A percentile compares a stretch with the other conserved stretches of the same genome.
phyloP scores from a whole-genome alignment of 306 rosid genomes.

The Leucaena leucocephala region DNA sequence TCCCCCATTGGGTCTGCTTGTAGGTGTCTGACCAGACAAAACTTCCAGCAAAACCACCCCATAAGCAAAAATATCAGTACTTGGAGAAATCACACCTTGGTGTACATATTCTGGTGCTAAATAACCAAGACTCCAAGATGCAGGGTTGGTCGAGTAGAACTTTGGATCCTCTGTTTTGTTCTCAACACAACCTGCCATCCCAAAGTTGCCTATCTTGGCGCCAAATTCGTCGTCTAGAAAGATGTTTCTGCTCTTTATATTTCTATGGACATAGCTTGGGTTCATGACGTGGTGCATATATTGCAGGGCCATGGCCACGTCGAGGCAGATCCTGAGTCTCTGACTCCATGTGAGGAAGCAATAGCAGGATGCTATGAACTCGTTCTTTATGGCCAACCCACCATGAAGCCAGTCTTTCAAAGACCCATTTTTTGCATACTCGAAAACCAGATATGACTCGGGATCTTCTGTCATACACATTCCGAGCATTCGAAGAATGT shows the following conservation, averaged over 20 bases:
- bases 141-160: slow-evolving; percentile 41
- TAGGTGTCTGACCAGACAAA: slow-evolving; percentile 53
- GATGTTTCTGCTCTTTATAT: slow-evolving; percentile 60
- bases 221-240: slow-evolving; percentile 70
- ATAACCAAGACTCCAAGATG: slow-evolving; percentile 52
- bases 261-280: slow-evolving; percentile 58
- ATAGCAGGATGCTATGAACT: slow-evolving; percentile 87
- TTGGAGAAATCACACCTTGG: slow-evolving; percentile 54
- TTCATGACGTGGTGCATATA: slow-evolving; percentile 66
- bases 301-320: slow-evolving; percentile 67
- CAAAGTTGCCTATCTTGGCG: slow-evolving; percentile 66
- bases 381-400: slow-evolving; percentile 91
- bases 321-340: slow-evolving; percentile 76
- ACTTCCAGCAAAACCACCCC: slow-evolving; percentile 68
- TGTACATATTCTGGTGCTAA: slow-evolving; percentile 62
- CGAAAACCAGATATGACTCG: slow-evolving; percentile 73
- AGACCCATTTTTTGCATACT: slow-evolving; percentile 84
- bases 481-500: slow-evolving; percentile 72
- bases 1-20: slow-evolving; percentile 46
- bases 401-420: slow-evolving; percentile 97
- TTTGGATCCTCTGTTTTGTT: slow-evolving; percentile 39
- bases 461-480: slow-evolving; percentile 55
- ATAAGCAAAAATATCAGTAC: slow-evolving; percentile 56
- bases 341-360: slow-evolving; percentile 94
- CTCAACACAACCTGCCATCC: slow-evolving; percentile 56